Evolutionary conservation across 2,329 filamentous ascomycete species (phyloP).

Genomic region (Penicillium sp.): DNA sequence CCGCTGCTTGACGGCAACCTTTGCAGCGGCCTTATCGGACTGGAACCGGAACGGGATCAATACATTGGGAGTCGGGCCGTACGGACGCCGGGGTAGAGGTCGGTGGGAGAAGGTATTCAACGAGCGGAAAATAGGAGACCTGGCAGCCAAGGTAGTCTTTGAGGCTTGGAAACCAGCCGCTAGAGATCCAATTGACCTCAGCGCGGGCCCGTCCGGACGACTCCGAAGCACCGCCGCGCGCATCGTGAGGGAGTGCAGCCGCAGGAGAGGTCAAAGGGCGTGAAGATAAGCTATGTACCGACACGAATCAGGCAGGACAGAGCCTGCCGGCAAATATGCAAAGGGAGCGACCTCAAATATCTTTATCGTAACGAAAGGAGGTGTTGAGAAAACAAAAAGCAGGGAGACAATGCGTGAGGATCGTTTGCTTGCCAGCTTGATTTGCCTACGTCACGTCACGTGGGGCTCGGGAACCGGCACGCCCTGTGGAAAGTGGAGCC

Average conservation of each 20-base stretch:
- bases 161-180: constrained; percentile 23
- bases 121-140: constrained; percentile 19
- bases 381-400: neutral
- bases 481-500: neutral
- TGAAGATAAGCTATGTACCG: constrained; percentile 12
- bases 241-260: constrained; percentile 25
- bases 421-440: neutral
- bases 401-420: neutral
- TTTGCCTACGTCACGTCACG: constrained; percentile 21
- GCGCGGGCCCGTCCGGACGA: constrained; percentile 29
- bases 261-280: constrained; percentile 10
- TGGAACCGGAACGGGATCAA: constrained; percentile 34
- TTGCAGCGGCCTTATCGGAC: constrained; percentile 30
- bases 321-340: constrained; percentile 8
- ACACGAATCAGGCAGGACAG: constrained; percentile 10
- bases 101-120: constrained; percentile 26
- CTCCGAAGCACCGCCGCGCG: constrained; percentile 35
- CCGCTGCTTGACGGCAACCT: constrained; percentile 26
- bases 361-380: constrained; percentile 6
- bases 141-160: constrained; percentile 11
- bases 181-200: constrained; percentile 29
- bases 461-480: constrained; percentile 13
- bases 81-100: constrained; percentile 7
- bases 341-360: constrained; percentile 1
- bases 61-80: constrained; percentile 22